These are phyloP conservation scores for Drechslerella dactyloides DNA, from an alignment of 2,329 filamentous ascomycete genomes.

Conservation along the genomic window DNA sequence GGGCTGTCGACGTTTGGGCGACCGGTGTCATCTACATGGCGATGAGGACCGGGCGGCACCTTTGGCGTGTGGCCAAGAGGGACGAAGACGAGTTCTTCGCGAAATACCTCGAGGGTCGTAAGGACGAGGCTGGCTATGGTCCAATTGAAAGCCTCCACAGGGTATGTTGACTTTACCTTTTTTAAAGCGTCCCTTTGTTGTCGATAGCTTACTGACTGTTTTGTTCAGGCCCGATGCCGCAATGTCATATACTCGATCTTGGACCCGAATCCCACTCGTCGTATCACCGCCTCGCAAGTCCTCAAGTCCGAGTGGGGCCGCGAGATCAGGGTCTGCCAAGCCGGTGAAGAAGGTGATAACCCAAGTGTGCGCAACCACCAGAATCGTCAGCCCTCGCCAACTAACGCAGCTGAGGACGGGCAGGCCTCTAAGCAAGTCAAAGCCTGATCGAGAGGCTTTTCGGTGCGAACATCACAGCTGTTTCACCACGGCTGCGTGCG, in stretches of 20 bases:
- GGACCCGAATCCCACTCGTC: constrained; percentile 88
- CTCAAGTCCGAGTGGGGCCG: constrained; percentile 98
- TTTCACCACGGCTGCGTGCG: constrained; percentile 6
- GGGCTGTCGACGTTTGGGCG: constrained; percentile 98
- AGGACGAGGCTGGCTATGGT: constrained; percentile 92
- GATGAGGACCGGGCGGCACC: constrained; percentile 92
- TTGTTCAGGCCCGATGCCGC: constrained; percentile 81
- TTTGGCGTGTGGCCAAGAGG: constrained; percentile 96
- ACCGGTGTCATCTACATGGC: constrained; percentile 99
- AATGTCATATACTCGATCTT: constrained; percentile 99
- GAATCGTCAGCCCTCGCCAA: constrained; percentile 16
- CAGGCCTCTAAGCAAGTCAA: constrained; percentile 41
- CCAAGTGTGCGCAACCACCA: constrained; percentile 65
- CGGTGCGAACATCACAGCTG: constrained; percentile 4
- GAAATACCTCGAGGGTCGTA: constrained; percentile 87
- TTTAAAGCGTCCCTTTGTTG: constrained; percentile 38
- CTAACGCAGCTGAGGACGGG: constrained; percentile 27
- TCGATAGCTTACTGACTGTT: constrained; percentile 52
- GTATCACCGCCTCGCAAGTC: constrained; percentile 94
- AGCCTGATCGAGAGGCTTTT: constrained; percentile 29
- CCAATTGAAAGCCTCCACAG: constrained; percentile 94
- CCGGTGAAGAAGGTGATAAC: constrained; percentile 79
- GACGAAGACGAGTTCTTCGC: constrained; percentile 98
- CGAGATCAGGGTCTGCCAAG: constrained; percentile 95
- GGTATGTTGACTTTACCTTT: constrained; percentile 67